Conservation (phyloP, 805 yeast species). For the Saccharomycopsis sp. region DNA sequence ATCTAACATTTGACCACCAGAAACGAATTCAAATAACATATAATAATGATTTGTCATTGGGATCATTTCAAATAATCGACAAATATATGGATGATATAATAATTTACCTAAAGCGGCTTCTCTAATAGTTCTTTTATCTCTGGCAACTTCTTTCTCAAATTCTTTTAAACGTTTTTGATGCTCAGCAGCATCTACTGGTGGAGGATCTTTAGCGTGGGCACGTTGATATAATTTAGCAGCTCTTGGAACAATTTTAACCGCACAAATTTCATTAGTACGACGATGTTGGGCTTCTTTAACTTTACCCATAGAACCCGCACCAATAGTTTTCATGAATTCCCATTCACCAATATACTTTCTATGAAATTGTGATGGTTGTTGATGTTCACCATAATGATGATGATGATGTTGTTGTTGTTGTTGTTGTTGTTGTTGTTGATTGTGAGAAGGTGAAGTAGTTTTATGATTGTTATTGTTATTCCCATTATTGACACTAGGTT, state of each 20-base stretch:
- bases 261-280: slow-evolving; percentile 73
- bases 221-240: slow-evolving; percentile 72
- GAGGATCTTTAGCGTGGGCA: slow-evolving; percentile 59
- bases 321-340: slow-evolving; percentile 91
- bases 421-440: slow-evolving; percentile 2
- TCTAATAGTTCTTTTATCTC: slow-evolving; percentile 86
- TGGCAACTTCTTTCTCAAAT: slow-evolving; percentile 70
- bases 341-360: slow-evolving; percentile 91
- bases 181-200: slow-evolving; percentile 50
- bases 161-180: slow-evolving; percentile 54
- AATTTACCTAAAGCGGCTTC: slow-evolving; percentile 92
- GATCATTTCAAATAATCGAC: slow-evolving; percentile 85
- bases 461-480: neutral
- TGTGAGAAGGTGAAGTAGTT: neutral
- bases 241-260: slow-evolving; percentile 85
- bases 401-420: slow-evolving; percentile 7
- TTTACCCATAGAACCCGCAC: slow-evolving; percentile 99
- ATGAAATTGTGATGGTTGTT: slow-evolving; percentile 37
- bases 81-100: slow-evolving; percentile 83
- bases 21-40: slow-evolving; percentile 92
- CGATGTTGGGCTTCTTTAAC: slow-evolving; percentile 89
- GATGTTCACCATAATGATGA: slow-evolving; percentile 8
- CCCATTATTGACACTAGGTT: neutral
- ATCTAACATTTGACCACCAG: slow-evolving; percentile 96
- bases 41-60: slow-evolving; percentile 96